A percentile compares a stretch with the other conserved stretches of the same genome.
phyloP scores from a whole-genome alignment of 108 stramenopile genomes.

The Discostella pseudostelligera region DNA sequence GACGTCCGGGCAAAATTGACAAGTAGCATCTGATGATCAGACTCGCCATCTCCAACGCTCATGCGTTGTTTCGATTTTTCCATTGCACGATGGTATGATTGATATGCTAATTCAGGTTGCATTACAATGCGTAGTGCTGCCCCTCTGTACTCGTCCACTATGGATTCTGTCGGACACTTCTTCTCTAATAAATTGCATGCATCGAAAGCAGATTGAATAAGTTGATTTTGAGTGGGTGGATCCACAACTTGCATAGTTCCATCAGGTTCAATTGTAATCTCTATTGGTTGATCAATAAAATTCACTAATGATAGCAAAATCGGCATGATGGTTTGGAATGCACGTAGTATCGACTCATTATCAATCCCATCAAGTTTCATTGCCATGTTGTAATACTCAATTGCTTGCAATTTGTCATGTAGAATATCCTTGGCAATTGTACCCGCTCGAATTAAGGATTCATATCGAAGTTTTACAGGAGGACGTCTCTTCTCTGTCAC shows the following conservation, averaged over 20 bases:
- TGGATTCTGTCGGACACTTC: constrained; percentile 23
- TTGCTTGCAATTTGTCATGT: constrained; percentile 12
- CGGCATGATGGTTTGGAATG: constrained; percentile 18
- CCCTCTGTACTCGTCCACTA: constrained; percentile 31
- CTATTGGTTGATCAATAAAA: neutral
- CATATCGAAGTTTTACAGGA: constrained; percentile 12
- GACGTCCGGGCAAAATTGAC: constrained; percentile 7
- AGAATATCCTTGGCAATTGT: constrained; percentile 24
- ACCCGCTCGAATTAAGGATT: constrained; percentile 23
- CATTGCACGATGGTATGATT: constrained; percentile 25
- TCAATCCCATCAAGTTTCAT: constrained; percentile 26
- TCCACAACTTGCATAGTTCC: neutral
- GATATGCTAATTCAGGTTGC: constrained; percentile 19
- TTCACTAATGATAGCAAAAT: constrained; percentile 11
- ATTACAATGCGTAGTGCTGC: constrained; percentile 22
- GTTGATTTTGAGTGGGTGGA: neutral
- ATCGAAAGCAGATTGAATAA: constrained; percentile 8
- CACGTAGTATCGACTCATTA: constrained; percentile 1
- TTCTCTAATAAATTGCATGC: constrained; percentile 18
- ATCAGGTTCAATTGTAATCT: neutral
- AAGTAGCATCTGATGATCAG: neutral
- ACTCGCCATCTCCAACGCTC: neutral
- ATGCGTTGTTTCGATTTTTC: constrained; percentile 15
- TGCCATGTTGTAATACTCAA: constrained; percentile 14
- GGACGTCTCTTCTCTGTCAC: constrained; percentile 26